Evolutionary conservation across 768 basidiomycete genomes (phyloP), one percentile per base, ranked within the genome.

Genomic region (Naganishia onofrii): DNA sequence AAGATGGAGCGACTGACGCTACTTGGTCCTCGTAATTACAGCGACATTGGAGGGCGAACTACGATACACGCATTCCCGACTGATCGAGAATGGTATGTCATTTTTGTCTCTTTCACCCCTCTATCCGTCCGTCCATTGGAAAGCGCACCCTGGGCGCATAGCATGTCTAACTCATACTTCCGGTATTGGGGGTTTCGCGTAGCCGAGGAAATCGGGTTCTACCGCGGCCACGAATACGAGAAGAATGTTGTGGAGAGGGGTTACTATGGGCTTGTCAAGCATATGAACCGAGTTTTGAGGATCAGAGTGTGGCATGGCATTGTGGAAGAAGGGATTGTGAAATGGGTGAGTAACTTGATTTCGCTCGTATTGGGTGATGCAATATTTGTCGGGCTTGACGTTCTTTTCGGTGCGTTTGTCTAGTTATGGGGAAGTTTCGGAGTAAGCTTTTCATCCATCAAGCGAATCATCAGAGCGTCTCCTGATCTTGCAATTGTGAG

Each of bases 281-380:
- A 98, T 74, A 90, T 93, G 80, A 89, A 89, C 73, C 85, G 85
- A 69, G 89, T 94, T 1, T 84, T 94, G 74, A 82, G 85, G 31
- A 88, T 90, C 72, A 84, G 89, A 38, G 91, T 94, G 86, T 91
- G 89, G 89, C 92, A 95, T 80, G 88, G 89, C 1, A 90, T 93
- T 77, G 86, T 89, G 21, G 95, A 99, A 80, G 95, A 98, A 81
- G 93, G 91, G 1, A 88, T 99, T 53, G 89, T 97, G 76, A 98
- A 99, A 82, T 97, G 77, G 77, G 60, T 63, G 42, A 26, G 54
- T 53, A n/a, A 8, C n/a, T 56, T 32, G 2, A 6, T 28, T 46
- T 29, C 23, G 5, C n/a, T n/a, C n/a, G n/a, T n/a, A n/a, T n/a
- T n/a, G n/a, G 8, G 1, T 53, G 56, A 17, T 17, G 15, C 81